Percentiles rank a stretch among this genome's conserved stretches.
phyloP scores from a whole-genome alignment of 2,329 filamentous ascomycete genomes.

The Trichoderma sp. region DNA sequence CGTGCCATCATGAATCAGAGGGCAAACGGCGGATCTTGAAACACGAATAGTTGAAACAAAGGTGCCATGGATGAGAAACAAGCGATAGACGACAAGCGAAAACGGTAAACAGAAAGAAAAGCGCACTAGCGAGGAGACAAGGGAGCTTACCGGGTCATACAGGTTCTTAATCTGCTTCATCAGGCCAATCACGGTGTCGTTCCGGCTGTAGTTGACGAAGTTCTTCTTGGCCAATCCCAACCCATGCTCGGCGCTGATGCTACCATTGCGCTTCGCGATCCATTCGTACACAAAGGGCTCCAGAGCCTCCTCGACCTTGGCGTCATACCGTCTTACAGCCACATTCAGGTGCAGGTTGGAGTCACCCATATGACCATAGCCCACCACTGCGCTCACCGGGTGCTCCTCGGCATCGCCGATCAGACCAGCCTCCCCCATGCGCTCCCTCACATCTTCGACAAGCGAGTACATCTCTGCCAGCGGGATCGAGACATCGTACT shows the following conservation, averaged over 20 bases:
- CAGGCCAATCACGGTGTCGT: conserved; percentile 80
- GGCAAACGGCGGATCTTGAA: background rate
- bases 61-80: conserved; percentile 3
- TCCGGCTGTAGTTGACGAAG: conserved; percentile 90
- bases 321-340: conserved; percentile 79
- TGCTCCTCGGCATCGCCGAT: conserved; percentile 74
- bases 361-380: conserved; percentile 98
- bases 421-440: conserved; percentile 73
- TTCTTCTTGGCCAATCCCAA: conserved; percentile 94
- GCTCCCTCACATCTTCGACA: conserved; percentile 80
- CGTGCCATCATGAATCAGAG: conserved; percentile 4
- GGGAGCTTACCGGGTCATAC: conserved; percentile 82
- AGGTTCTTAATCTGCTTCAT: conserved; percentile 96
- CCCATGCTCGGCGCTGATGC: conserved; percentile 96
- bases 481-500: conserved; percentile 97
- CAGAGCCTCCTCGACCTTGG: conserved; percentile 80
- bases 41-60: conserved; percentile 18
- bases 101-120: background rate
- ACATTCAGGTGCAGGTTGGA: conserved; percentile 94
- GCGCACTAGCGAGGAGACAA: background rate
- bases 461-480: conserved; percentile 83
- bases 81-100: background rate
- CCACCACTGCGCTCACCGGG: conserved; percentile 87
- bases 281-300: conserved; percentile 98
- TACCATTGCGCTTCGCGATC: conserved; percentile 85